These are phyloP conservation scores for Tetracladium maxilliforme DNA, from an alignment of 2,329 filamentous ascomycete genomes.

Conservation along the genomic window DNA sequence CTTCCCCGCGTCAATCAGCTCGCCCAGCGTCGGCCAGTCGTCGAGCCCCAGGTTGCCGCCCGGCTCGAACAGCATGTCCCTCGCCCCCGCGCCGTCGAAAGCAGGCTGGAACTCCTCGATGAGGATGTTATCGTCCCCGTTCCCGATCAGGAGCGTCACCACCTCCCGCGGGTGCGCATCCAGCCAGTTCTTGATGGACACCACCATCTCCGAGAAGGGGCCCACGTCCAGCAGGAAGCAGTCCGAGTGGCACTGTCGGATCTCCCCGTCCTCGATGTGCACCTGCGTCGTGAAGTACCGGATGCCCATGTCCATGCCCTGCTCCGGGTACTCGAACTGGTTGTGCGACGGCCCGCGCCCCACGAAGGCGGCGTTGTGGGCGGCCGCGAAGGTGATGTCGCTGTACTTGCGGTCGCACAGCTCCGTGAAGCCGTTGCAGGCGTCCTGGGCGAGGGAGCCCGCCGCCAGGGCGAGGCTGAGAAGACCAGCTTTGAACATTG, in stretches of 20 bases:
- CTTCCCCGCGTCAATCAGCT: conserved; percentile 45
- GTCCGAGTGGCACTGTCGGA: conserved; percentile 47
- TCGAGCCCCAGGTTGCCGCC: conserved; percentile 29
- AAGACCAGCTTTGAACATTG: no score
- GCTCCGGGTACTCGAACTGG: conserved; percentile 37
- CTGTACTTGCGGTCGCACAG: conserved; percentile 43
- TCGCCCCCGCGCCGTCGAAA: no score
- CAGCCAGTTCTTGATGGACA: conserved; percentile 39
- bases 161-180: conserved; percentile 39
- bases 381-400: conserved; percentile 31
- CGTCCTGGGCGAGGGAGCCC: no score
- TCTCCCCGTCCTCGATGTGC: conserved; percentile 29
- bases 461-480: no score
- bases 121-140: no score
- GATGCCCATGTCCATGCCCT: conserved; percentile 42
- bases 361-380: conserved; percentile 50
- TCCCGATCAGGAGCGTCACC: conserved; percentile 43
- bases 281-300: conserved; percentile 48
- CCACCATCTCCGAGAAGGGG: conserved; percentile 32
- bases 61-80: conserved; percentile 41
- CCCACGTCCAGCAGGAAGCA: conserved; percentile 43
- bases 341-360: conserved; percentile 36
- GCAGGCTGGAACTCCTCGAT: no score
- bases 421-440: conserved; percentile 42
- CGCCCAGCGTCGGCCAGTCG: conserved; percentile 56